Conservation (phyloP, 2,329 filamentous ascomycete species). For the Xylariaceae sp. region DNA sequence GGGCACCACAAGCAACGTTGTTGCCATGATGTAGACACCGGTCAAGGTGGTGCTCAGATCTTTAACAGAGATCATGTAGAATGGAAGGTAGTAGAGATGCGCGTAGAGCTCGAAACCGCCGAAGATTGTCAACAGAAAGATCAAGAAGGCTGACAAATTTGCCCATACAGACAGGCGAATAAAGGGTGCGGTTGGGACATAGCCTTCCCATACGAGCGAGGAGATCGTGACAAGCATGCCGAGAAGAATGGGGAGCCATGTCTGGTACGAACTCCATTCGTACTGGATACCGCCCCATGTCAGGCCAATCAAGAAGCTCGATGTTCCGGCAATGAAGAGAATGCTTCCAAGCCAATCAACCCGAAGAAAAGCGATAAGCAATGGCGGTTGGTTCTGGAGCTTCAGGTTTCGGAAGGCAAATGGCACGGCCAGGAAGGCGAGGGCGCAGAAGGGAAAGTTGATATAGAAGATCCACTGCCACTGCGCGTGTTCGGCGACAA, state of each 20-base stretch:
- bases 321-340: slow-evolving; percentile 50
- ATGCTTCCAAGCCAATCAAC: slow-evolving; percentile 54
- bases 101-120: slow-evolving; percentile 5
- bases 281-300: slow-evolving; percentile 48
- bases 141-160: too few species aligned
- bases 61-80: slow-evolving; percentile 16
- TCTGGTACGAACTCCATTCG: slow-evolving; percentile 44
- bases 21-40: slow-evolving; percentile 17
- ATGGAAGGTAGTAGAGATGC: slow-evolving; percentile 13
- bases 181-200: slow-evolving; percentile 11
- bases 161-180: slow-evolving; percentile 3
- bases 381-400: not conserved
- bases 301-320: slow-evolving; percentile 51
- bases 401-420: slow-evolving; percentile 21
- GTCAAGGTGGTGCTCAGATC: slow-evolving; percentile 4
- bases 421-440: slow-evolving; percentile 21
- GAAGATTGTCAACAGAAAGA: too few species aligned
- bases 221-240: slow-evolving; percentile 24
- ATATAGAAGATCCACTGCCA: slow-evolving; percentile 28
- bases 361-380: not conserved
- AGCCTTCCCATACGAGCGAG: slow-evolving; percentile 28
- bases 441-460: slow-evolving; percentile 24
- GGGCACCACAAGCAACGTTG: slow-evolving; percentile 7
- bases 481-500: slow-evolving; percentile 11
- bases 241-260: slow-evolving; percentile 11